A percentile compares a stretch with the other conserved stretches of the same genome.
Conservation (phyloP, 768 basidiomycete species). For the Galerina sulciceps region DNA sequence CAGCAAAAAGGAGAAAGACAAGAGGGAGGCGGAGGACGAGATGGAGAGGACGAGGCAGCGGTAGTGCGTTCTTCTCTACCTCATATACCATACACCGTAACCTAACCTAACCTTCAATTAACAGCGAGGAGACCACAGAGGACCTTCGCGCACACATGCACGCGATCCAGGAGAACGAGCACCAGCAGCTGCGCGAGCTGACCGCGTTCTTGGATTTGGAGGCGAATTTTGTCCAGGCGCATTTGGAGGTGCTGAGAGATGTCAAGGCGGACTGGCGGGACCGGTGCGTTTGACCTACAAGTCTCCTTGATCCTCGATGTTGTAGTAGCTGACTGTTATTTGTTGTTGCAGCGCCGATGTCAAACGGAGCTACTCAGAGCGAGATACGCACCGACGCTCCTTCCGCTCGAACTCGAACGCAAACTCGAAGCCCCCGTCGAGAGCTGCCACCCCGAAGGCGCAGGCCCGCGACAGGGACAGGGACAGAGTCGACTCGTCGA, state of each 20-base stretch:
- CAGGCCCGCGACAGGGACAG: too few species aligned
- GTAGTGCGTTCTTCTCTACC: conserved; percentile 51
- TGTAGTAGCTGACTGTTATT: not conserved
- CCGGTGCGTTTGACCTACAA: conserved; percentile 45
- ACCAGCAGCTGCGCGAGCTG: conserved; percentile 71
- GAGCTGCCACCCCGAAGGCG: not conserved
- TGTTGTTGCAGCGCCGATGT: not conserved
- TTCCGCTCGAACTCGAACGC: too few species aligned
- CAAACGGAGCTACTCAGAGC: not conserved
- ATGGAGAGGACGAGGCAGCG: conserved; percentile 69
- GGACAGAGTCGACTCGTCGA: conserved; percentile 10
- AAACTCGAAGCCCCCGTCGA: too few species aligned
- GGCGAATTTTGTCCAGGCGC: conserved; percentile 72
- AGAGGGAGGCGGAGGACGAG: conserved; percentile 81
- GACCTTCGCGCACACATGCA: conserved; percentile 84
- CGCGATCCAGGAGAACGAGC: conserved; percentile 80
- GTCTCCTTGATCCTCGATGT: not conserved
- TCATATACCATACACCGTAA: conserved; percentile 3
- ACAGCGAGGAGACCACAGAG: conserved; percentile 84
- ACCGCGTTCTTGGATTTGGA: conserved; percentile 75
- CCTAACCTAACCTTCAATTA: conserved; percentile 2
- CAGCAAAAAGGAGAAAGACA: conserved; percentile 85
- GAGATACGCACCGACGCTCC: too few species aligned
- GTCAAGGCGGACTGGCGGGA: conserved; percentile 70
- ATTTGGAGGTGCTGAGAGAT: conserved; percentile 74